Evolutionary conservation across 495 filamentous ascomycete genomes (phyloP).

Genomic region (Penicillium dipodomyicola): DNA sequence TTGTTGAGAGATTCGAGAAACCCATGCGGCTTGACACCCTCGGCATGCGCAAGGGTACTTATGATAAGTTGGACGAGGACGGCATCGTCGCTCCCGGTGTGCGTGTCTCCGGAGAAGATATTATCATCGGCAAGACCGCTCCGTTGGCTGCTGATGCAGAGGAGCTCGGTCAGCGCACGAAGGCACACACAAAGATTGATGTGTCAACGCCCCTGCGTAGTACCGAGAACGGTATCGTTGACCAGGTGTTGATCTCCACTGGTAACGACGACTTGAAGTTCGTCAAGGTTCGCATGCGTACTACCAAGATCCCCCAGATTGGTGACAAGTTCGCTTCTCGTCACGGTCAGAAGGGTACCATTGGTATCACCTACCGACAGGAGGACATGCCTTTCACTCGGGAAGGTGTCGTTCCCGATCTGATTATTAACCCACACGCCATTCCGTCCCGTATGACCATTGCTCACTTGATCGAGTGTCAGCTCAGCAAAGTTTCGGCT

Average conservation of each 20-base stretch:
- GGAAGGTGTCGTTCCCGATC: slow-evolving; percentile 86
- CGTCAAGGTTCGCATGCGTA: slow-evolving; percentile 95
- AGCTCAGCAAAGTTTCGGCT: slow-evolving; percentile 90
- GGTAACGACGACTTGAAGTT: slow-evolving; percentile 81
- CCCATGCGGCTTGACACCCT: slow-evolving; percentile 84
- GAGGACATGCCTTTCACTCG: slow-evolving; percentile 98
- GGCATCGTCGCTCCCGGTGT: slow-evolving; percentile 90
- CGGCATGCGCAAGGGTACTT: slow-evolving; percentile 89
- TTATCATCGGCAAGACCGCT: slow-evolving; percentile 98
- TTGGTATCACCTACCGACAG: slow-evolving; percentile 94
- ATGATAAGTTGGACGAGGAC: slow-evolving; percentile 96
- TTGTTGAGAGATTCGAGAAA: slow-evolving; percentile 92
- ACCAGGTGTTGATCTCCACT: slow-evolving; percentile 88
- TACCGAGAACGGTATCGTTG: slow-evolving; percentile 94
- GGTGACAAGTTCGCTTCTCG: slow-evolving; percentile 99
- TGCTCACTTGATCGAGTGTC: slow-evolving; percentile 98
- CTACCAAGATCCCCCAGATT: slow-evolving; percentile 97
- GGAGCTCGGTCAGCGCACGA: slow-evolving; percentile 88
- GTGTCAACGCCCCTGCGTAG: slow-evolving; percentile 91
- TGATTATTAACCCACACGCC: slow-evolving; percentile 99
- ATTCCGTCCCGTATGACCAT: slow-evolving; percentile 99
- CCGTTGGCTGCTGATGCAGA: slow-evolving; percentile 89
- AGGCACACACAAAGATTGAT: slow-evolving; percentile 86
- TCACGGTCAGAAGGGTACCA: slow-evolving; percentile 98
- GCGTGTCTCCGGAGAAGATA: slow-evolving; percentile 93